Evolutionary conservation across 2,329 filamentous ascomycete species (phyloP), one percentile per base, ranked within the genome.

Genomic region (Purpureocillium takamizusanense): DNA sequence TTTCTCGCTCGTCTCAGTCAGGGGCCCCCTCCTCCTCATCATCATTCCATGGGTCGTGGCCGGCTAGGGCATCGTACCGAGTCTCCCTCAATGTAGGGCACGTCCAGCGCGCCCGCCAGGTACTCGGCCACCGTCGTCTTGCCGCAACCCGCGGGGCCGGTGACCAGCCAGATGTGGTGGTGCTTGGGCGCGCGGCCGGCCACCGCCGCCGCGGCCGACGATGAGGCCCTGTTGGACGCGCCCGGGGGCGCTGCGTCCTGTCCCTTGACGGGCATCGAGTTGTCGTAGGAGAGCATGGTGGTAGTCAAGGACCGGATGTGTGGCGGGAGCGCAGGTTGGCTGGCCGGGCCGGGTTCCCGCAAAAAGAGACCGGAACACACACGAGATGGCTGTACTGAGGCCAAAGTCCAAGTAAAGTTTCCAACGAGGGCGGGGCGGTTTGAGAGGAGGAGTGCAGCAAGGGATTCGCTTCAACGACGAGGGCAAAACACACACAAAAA

Each of bases 151-250:
- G 85, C 83, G 37, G 84, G 84, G 21, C 84, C 84, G 2, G 83
- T 87, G 37, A 89, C 77, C 42, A 89, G 70, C 82, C 83, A 89
- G 55, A 89, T 86, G 59, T 88, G 83, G 52, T 81, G 78, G 41
- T 67, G 57, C 40, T 59, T 57, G 38, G 45, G 36, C 14, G 52
- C 45, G 4, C 33, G 39, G 7, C 39, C 37, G 33, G 25, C 41
- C 42, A 37, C 35, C 37, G 15, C 28, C 31, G 9, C 48, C 45
- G 40, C 56, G 55, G 42, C 49, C 57, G 36, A 55, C 44, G 60
- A 51, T 12, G 51, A 38, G 31, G 43, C 29, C 27, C 38, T 33
- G 18, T 39, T 33, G 17, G 37, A 42, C 13, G 41, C 39, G 32
- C 32, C 32, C 21, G 51, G 50, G 45, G 43, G 54, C 47, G 47